Base-by-base conservation (phyloP, 495 filamentous ascomycete genomes). In the Hypoxylon lienhwacheense region DNA sequence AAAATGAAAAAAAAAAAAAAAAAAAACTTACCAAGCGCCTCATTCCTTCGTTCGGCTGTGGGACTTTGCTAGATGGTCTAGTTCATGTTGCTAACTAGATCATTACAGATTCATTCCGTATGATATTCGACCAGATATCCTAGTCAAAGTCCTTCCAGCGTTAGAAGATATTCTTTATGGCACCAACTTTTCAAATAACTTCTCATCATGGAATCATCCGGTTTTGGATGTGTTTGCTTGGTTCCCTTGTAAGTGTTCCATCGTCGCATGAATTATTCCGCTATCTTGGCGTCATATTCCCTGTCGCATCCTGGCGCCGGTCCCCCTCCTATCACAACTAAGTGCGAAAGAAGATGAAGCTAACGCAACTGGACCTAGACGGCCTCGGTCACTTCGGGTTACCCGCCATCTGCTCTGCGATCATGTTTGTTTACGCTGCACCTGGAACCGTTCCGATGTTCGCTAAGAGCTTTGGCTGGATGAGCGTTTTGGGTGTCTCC, bases 151-250 rank as follows among this genome's bases (percentile, higher is more conserved):
- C 15, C 78, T 97, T 8, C 92, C 92, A 2, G 88, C 92, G n/a
- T 80, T 97, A 54, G 92, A 97, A 68, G 96, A 97, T 70, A 93
- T 97, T 46, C 76, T 97, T 40, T 97, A 97, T 67, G 92, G 92
- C 40, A 90, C 90, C 22, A 96, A 96, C 73, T 81, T 97, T 39
- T 95, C 89, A 74, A 96, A 95, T 69, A 93, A 96, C 49, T 82
- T 97, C 34, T 93, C 91, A 3, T 87, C 89, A 19, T 89, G 96
- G 70, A 88, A 87, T 37, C 83, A 85, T 71, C 80, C 85, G 7
- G 73, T 90, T 37, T 78, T 97, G 26, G 89, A 95, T 55, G 70
- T 97, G 47, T 71, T 97, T 46, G 92, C 92, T 26, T 96, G 92
- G 91, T 65, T 97, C 32, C 92, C 91, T 11, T 97, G 57, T 60